Conservation (phyloP, 225 moss, liverwort and hornwort genomes). For the Pseudisothecium myosuroides region DNA sequence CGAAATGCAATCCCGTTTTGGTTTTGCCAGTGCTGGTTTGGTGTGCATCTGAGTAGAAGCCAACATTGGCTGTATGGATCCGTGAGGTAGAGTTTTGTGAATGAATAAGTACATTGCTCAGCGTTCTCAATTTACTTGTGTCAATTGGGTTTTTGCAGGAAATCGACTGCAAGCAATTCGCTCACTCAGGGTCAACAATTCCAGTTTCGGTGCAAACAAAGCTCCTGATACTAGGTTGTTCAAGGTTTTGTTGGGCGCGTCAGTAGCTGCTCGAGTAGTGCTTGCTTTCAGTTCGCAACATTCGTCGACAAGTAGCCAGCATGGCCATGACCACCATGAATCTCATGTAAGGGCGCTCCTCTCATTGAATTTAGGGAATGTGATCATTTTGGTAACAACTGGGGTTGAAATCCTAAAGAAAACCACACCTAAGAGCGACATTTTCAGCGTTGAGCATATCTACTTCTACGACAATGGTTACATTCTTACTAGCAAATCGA, state of each 20-base stretch:
- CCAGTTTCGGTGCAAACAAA: not conserved
- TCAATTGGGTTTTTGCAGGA: not conserved
- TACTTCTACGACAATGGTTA: not conserved
- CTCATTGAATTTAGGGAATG: not conserved
- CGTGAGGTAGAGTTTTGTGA: not conserved
- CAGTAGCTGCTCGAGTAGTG: slow-evolving; percentile 48
- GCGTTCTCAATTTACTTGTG: not conserved
- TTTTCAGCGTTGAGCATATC: not conserved
- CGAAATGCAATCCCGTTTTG: not conserved
- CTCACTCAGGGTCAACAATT: not conserved
- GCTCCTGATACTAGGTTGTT: slow-evolving; percentile 11
- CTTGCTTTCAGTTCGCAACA: slow-evolving; percentile 28
- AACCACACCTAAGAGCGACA: not conserved
- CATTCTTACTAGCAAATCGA: not conserved
- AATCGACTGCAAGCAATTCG: not conserved
- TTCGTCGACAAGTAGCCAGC: slow-evolving; percentile 21
- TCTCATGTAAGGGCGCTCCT: slow-evolving; percentile 7
- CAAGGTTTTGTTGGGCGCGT: slow-evolving; percentile 29
- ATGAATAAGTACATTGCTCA: not conserved
- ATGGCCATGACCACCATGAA: slow-evolving; percentile 16
- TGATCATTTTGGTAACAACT: not conserved
- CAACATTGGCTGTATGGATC: not conserved
- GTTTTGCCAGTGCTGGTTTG: not conserved
- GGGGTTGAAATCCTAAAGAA: not conserved
- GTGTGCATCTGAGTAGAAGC: not conserved